These are phyloP conservation scores for Mycena alexandri DNA, from an alignment of 768 basidiomycete species.

Conservation along the genomic window DNA sequence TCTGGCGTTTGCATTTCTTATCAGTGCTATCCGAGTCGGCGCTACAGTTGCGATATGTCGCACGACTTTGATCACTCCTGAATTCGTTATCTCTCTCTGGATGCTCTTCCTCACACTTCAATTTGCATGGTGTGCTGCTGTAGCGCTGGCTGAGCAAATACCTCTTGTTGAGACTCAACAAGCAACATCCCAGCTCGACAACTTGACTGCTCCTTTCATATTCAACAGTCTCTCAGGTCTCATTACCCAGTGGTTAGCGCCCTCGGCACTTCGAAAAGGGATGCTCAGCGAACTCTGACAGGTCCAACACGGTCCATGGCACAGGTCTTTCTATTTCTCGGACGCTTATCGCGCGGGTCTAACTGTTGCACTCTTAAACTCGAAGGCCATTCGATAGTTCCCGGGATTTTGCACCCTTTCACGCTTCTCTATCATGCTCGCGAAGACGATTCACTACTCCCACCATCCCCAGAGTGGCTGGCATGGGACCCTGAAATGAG, in stretches of 20 bases:
- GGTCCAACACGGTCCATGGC: constrained; percentile 35
- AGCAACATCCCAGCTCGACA: constrained; percentile 5
- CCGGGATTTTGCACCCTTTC: constrained; percentile 34
- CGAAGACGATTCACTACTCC: constrained; percentile 30
- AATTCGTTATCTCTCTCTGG: no score
- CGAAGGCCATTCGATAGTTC: constrained; percentile 43
- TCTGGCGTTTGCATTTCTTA: no score
- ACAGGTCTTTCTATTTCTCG: constrained; percentile 18
- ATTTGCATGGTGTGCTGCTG: neutral
- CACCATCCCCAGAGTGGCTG: constrained; percentile 43
- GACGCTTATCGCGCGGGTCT: neutral
- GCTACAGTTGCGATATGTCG: no score
- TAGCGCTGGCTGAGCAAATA: neutral
- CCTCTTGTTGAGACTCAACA: neutral
- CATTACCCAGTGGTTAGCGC: constrained; percentile 33
- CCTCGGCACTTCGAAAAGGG: neutral
- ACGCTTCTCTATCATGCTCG: constrained; percentile 44
- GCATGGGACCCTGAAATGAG: constrained; percentile 44
- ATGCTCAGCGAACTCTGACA: constrained; percentile 3
- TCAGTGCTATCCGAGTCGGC: no score
- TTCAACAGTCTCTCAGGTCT: constrained; percentile 39
- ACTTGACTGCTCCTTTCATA: constrained; percentile 35
- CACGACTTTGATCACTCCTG: no score
- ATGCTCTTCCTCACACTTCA: no score
- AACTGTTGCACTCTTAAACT: constrained; percentile 2